These are phyloP conservation scores for Scenedesmus sp. DNA, from an alignment of 163 green algal genomes.

Conservation along the genomic window DNA sequence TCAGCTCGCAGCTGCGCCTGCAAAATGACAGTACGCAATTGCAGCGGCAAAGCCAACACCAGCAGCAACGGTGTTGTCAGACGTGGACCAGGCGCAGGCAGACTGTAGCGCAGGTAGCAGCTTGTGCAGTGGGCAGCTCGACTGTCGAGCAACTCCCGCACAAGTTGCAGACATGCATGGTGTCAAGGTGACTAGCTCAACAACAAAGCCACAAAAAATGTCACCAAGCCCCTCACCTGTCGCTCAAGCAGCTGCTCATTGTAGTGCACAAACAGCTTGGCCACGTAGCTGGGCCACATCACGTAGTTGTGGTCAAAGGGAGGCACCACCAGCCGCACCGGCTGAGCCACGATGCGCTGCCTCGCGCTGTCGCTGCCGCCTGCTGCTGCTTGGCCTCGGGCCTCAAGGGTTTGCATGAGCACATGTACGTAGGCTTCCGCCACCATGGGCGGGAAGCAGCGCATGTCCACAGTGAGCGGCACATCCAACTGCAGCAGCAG, in stretches of 20 bases:
- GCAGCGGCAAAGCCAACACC: background rate
- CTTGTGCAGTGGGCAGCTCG: background rate
- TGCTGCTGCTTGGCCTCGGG: background rate
- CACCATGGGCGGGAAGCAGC: constrained; percentile 59
- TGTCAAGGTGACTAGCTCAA: background rate
- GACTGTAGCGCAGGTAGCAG: too few relatives aligned
- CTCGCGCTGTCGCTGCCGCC: background rate
- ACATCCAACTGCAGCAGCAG: constrained; percentile 54
- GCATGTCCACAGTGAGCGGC: constrained; percentile 63
- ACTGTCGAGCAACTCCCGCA: background rate
- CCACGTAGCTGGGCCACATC: constrained; percentile 61
- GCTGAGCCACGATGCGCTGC: constrained; percentile 45
- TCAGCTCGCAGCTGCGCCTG: too few relatives aligned
- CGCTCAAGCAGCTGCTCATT: constrained; percentile 50
- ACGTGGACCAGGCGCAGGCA: too few relatives aligned
- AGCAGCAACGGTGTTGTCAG: background rate
- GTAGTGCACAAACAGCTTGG: constrained; percentile 59
- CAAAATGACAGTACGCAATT: too few relatives aligned
- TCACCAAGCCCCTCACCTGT: background rate
- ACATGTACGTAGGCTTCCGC: constrained; percentile 54
- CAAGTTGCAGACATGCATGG: background rate
- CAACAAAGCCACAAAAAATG: too few relatives aligned
- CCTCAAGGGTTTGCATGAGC: constrained; percentile 31
- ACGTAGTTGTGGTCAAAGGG: constrained; percentile 65
- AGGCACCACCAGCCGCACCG: constrained; percentile 60